phyloP scores from a whole-genome alignment of 371 early-diverging fungal genomes.

The Mucor plumbeus region DNA sequence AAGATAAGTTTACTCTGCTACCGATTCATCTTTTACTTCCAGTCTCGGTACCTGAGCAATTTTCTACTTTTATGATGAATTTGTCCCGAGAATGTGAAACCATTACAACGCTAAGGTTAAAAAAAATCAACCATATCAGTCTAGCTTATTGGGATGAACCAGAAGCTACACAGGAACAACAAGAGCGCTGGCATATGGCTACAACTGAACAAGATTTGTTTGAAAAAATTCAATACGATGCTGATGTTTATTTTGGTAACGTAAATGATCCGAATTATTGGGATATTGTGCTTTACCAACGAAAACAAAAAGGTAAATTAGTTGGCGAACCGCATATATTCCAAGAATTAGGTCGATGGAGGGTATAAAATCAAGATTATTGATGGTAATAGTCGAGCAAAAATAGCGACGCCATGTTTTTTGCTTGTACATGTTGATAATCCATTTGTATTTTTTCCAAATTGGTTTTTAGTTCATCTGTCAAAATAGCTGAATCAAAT shows the following conservation, averaged over 20 bases:
- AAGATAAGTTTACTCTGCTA: not conserved
- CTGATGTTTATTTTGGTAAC: conserved; percentile 9
- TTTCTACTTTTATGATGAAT: conserved; percentile 12
- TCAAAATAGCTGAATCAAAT: conserved; percentile 27
- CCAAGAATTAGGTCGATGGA: conserved; percentile 28
- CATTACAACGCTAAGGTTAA: conserved; percentile 28
- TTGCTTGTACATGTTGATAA: not conserved
- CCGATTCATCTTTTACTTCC: conserved; percentile 39
- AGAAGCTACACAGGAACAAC: conserved; percentile 25
- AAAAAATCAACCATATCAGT: conserved; percentile 45
- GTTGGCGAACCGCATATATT: conserved; percentile 36
- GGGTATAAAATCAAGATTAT: not conserved
- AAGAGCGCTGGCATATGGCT: not conserved
- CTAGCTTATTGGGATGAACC: conserved; percentile 52
- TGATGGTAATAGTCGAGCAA: conserved; percentile 37
- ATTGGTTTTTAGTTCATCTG: conserved; percentile 19
- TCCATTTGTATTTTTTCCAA: conserved; percentile 4
- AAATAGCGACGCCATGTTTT: conserved; percentile 35
- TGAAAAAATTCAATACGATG: conserved; percentile 24
- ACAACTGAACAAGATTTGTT: conserved; percentile 16
- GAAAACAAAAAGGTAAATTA: conserved; percentile 23
- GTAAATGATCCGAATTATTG: conserved; percentile 16
- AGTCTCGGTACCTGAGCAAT: conserved; percentile 18
- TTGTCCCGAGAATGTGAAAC: conserved; percentile 14
- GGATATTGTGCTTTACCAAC: conserved; percentile 41